These are phyloP conservation scores for Pleurotus pulmonarius DNA, from an alignment of 768 basidiomycete genomes.

Conservation along the genomic window DNA sequence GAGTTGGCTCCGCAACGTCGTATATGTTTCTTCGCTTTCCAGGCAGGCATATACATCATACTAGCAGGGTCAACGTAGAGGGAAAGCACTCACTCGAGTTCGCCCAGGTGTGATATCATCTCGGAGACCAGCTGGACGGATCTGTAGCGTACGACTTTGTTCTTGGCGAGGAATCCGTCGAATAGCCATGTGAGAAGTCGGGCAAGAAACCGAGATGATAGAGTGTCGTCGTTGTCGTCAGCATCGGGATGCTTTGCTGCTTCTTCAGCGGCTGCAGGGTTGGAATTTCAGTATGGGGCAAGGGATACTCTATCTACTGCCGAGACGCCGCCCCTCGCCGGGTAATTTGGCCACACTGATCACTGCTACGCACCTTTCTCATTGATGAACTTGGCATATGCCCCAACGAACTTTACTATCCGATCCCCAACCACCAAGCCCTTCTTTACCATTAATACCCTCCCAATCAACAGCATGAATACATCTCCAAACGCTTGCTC, in stretches of 20 bases:
- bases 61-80: not conserved
- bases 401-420: conserved; percentile 80
- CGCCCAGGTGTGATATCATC: conserved; percentile 80
- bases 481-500: conserved; percentile 76
- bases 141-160: conserved; percentile 84
- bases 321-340: not conserved
- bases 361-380: conserved; percentile 65
- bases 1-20: conserved; percentile 58
- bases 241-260: conserved; percentile 38
- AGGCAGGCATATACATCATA: not conserved
- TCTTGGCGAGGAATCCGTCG: conserved; percentile 84
- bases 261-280: conserved; percentile 15
- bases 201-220: conserved; percentile 64
- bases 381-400: conserved; percentile 77
- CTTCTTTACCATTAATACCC: conserved; percentile 81
- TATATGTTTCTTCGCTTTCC: conserved; percentile 78
- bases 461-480: conserved; percentile 70
- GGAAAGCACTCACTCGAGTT: conserved; percentile 72
- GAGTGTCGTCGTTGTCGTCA: conserved; percentile 62
- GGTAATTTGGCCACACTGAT: not conserved
- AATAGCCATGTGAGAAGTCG: conserved; percentile 70
- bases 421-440: conserved; percentile 69
- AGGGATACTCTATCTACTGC: not conserved
- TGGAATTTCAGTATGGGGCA: conserved; percentile 16
- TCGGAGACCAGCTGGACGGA: conserved; percentile 80